Evolutionary conservation across 495 filamentous ascomycete species (phyloP).

Genomic region (Durotheca rogersii): DNA sequence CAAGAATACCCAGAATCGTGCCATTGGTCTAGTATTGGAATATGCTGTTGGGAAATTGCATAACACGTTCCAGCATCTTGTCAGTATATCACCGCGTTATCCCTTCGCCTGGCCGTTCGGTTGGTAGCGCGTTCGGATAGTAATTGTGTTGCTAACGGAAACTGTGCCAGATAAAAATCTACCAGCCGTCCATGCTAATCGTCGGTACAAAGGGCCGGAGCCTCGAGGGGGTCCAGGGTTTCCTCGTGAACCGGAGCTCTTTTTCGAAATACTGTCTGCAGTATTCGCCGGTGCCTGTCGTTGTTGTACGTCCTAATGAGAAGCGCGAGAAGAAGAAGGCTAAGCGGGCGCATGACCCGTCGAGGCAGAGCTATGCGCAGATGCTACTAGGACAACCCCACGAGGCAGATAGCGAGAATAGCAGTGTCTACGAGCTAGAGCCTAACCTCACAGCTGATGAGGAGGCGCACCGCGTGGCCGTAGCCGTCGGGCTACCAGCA

Average conservation of each 20-base stretch:
- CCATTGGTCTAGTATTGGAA: constrained; percentile 86
- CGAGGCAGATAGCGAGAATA: constrained; percentile 51
- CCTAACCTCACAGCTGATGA: constrained; percentile 52
- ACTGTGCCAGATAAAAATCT: constrained; percentile 73
- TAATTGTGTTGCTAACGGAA: constrained; percentile 2
- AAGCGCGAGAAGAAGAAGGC: constrained; percentile 91
- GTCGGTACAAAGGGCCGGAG: constrained; percentile 89
- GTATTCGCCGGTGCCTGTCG: constrained; percentile 93
- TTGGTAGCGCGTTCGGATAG: background rate
- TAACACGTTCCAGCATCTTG: constrained; percentile 89
- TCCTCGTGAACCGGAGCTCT: constrained; percentile 77
- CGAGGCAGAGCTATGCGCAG: constrained; percentile 73
- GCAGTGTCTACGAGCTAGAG: constrained; percentile 50
- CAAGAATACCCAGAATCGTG: constrained; percentile 82
- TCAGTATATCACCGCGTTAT: constrained; percentile 44
- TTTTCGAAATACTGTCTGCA: constrained; percentile 97
- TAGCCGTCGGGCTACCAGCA: constrained; percentile 65
- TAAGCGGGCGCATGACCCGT: constrained; percentile 80
- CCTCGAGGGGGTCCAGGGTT: constrained; percentile 81
- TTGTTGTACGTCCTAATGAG: constrained; percentile 86
- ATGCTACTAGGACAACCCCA: constrained; percentile 72
- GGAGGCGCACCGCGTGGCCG: constrained; percentile 70
- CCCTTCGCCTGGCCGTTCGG: background rate
- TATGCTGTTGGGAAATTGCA: constrained; percentile 91
- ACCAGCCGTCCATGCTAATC: constrained; percentile 92